Evolutionary conservation across 495 filamentous ascomycete genomes (phyloP).

Genomic region (Tricharina praecox): DNA sequence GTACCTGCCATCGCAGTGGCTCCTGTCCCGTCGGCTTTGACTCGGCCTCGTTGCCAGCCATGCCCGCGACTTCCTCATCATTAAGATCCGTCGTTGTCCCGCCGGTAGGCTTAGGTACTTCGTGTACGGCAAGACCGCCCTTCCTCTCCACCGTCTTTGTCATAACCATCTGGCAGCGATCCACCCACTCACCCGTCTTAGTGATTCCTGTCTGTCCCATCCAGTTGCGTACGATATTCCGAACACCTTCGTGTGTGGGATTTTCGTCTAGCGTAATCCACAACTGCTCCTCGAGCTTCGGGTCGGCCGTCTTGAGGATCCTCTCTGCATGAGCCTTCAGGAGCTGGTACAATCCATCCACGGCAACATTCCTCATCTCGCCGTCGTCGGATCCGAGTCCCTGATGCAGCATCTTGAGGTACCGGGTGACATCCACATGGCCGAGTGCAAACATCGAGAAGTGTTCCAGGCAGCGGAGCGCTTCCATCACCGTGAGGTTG

Average conservation of each 20-base stretch:
- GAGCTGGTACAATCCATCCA: constrained; percentile 79
- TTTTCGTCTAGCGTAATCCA: constrained; percentile 71
- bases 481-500: constrained; percentile 53
- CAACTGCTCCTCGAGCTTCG: constrained; percentile 71
- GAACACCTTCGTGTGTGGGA: constrained; percentile 57
- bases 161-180: constrained; percentile 71
- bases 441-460: constrained; percentile 80
- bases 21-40: constrained; percentile 58
- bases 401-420: constrained; percentile 65
- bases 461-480: constrained; percentile 73
- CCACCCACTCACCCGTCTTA: constrained; percentile 66
- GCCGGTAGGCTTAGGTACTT: constrained; percentile 34
- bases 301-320: constrained; percentile 54
- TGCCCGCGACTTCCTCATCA: constrained; percentile 77
- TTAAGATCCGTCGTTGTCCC: constrained; percentile 56
- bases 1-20: constrained; percentile 84
- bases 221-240: constrained; percentile 78
- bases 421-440: constrained; percentile 63
- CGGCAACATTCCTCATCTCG: constrained; percentile 57
- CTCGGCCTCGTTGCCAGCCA: constrained; percentile 44
- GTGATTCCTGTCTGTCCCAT: constrained; percentile 65
- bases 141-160: constrained; percentile 59
- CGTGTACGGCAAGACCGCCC: constrained; percentile 26
- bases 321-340: constrained; percentile 81
- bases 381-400: constrained; percentile 51